phyloP scores from a whole-genome alignment of 768 basidiomycete species.

The Naganishia kalamii region DNA sequence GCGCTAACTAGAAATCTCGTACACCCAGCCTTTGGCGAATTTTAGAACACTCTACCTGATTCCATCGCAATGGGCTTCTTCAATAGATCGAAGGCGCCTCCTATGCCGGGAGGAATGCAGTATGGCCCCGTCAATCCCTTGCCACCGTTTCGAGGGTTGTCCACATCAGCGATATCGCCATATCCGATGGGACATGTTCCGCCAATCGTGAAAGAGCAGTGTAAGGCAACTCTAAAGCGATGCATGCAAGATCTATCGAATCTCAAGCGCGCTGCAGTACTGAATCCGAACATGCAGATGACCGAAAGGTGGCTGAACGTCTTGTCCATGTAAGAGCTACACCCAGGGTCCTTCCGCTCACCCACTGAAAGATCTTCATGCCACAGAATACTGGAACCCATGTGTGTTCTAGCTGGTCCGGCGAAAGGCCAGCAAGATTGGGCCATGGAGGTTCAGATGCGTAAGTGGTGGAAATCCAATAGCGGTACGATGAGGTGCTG shows the following conservation, averaged over 20 bases:
- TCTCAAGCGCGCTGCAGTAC: neutral
- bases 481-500: neutral
- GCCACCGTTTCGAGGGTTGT: neutral
- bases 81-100: neutral
- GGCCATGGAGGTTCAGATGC: neutral
- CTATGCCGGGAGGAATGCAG: neutral
- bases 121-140: neutral
- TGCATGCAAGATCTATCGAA: neutral
- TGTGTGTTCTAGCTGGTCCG: neutral
- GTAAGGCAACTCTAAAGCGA: neutral
- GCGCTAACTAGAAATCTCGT: no score
- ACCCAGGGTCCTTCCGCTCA: neutral
- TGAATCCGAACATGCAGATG: neutral
- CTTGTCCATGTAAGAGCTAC: neutral
- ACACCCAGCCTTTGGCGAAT: neutral
- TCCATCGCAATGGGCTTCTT: neutral
- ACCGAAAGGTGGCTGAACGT: neutral
- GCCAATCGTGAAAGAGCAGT: neutral
- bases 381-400: neutral
- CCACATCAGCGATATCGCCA: neutral
- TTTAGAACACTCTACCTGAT: neutral
- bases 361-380: neutral
- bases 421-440: neutral
- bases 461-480: neutral
- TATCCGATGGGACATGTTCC: slow-evolving; percentile 1